Evolutionary conservation across 2,329 filamentous ascomycete species (phyloP).

Genomic region (Beauveria sp.): DNA sequence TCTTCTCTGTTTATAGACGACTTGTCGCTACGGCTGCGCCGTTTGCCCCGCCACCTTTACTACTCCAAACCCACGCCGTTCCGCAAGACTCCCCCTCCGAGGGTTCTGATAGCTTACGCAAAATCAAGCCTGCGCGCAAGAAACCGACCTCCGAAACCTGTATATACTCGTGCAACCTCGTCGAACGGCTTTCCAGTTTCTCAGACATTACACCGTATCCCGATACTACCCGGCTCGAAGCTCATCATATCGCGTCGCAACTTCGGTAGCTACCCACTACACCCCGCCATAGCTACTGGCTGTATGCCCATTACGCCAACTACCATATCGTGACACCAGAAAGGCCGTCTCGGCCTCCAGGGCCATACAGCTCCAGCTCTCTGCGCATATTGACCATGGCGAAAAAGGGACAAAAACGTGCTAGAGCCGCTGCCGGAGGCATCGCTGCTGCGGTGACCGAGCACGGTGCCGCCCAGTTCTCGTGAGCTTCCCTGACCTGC

Average conservation of each 20-base stretch:
- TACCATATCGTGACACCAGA: conserved; percentile 3
- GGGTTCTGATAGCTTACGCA: not conserved
- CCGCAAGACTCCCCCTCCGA: not conserved
- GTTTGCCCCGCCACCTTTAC: not conserved
- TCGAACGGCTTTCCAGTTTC: not conserved
- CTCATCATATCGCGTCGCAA: not conserved
- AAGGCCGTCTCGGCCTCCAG: not conserved
- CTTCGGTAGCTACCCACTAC: not conserved
- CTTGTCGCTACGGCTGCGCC: conserved; percentile 2
- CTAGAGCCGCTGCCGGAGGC: conserved; percentile 43
- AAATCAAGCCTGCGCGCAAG: not conserved
- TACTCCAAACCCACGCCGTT: not conserved
- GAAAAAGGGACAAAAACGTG: conserved; percentile 49
- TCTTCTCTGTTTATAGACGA: not conserved
- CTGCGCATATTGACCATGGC: conserved; percentile 12
- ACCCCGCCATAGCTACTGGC: conserved; percentile 16
- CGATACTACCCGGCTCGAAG: not conserved
- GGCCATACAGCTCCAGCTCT: conserved; percentile 13
- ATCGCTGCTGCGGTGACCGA: conserved; percentile 47
- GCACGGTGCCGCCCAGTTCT: conserved; percentile 44
- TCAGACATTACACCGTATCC: not conserved
- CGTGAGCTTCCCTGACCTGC: conserved; percentile 32
- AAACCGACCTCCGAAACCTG: not conserved
- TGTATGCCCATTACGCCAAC: conserved; percentile 30
- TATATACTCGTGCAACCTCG: not conserved